Conservation (phyloP, 1,284 basidiomycete species). For the Fomitiporia mediterranea region DNA sequence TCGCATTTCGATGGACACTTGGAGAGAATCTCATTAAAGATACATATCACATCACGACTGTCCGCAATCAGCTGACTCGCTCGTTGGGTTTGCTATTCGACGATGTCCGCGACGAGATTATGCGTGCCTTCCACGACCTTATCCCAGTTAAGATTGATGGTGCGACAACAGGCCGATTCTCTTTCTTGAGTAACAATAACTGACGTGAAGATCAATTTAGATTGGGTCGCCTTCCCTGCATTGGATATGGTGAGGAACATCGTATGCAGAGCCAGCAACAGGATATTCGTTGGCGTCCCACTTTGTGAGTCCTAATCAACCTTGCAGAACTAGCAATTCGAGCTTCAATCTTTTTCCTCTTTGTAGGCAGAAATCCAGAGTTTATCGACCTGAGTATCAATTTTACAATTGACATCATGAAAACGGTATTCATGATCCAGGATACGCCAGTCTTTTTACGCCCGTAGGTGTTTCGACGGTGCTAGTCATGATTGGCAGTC, state of each 20-base stretch:
- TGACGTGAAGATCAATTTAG: slow-evolving; percentile 22
- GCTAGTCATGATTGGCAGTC: too few relatives aligned
- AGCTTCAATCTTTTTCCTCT: neutral
- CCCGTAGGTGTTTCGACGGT: slow-evolving; percentile 5
- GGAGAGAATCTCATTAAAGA: slow-evolving; percentile 20
- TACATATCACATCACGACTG: slow-evolving; percentile 25
- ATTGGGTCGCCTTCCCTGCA: slow-evolving; percentile 36
- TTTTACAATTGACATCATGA: slow-evolving; percentile 31
- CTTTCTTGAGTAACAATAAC: neutral
- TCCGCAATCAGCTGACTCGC: slow-evolving; percentile 27
- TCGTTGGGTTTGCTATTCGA: slow-evolving; percentile 23
- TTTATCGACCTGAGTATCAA: slow-evolving; percentile 35
- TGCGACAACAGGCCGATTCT: neutral
- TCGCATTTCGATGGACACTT: slow-evolving; percentile 16
- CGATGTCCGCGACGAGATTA: slow-evolving; percentile 28
- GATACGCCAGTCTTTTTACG: slow-evolving; percentile 34
- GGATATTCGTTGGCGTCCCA: slow-evolving; percentile 38
- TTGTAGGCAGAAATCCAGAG: slow-evolving; percentile 37
- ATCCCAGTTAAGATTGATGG: slow-evolving; percentile 22
- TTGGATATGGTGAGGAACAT: slow-evolving; percentile 35
- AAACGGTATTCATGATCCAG: slow-evolving; percentile 27
- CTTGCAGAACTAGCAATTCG: neutral
- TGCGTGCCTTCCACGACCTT: slow-evolving; percentile 23
- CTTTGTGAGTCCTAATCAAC: slow-evolving; percentile 29
- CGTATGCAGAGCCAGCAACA: slow-evolving; percentile 36